These are phyloP conservation scores for Luffa aegyptiaca DNA, from an alignment of 306 rosid species.

Conservation along the genomic window DNA sequence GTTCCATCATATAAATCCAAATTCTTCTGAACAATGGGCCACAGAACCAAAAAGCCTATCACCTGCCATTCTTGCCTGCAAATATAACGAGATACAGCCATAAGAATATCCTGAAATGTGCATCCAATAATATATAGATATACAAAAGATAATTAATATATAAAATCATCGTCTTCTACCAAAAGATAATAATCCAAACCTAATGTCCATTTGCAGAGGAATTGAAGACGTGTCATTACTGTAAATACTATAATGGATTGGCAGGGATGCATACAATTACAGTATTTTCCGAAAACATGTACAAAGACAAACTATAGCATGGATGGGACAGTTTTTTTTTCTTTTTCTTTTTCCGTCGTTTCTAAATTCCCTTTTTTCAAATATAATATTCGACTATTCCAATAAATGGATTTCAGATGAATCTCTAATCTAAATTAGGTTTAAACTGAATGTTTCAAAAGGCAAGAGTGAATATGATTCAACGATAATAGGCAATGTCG, in stretches of 20 bases:
- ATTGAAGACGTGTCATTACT: background rate
- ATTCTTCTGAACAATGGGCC: background rate
- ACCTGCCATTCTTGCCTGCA: slow-evolving; percentile 1
- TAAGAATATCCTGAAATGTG: background rate
- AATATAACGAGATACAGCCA: background rate
- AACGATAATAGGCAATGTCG: no score
- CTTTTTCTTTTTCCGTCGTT: no score
- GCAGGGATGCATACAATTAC: background rate
- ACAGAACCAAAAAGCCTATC: background rate
- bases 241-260: background rate
- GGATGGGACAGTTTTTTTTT: no score
- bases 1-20: background rate
- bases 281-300: background rate
- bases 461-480: no score
- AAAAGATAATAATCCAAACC: background rate
- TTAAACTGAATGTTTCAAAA: no score
- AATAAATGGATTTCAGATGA: no score
- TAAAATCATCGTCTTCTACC: background rate
- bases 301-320: background rate
- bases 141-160: no score
- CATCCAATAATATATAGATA: background rate
- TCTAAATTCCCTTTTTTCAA: background rate
- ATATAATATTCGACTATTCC: background rate
- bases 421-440: no score
- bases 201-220: background rate